These are phyloP conservation scores for Aspergillus pseudonomiae DNA, from an alignment of 2,329 filamentous ascomycete genomes.

Conservation along the genomic window DNA sequence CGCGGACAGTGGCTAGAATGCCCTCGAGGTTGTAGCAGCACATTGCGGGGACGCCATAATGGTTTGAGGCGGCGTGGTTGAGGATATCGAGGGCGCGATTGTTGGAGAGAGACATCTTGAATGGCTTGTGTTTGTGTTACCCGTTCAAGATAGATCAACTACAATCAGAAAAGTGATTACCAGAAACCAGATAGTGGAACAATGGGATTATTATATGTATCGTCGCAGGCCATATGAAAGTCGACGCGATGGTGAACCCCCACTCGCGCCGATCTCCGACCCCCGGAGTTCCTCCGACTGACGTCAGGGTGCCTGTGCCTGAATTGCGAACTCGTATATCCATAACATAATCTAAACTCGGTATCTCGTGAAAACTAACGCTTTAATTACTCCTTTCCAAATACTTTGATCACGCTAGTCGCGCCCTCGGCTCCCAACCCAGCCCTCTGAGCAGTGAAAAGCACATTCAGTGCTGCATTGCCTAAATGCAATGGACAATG, in stretches of 20 bases:
- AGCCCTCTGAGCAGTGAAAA: conserved; percentile 35
- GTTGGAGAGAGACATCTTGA: conserved; percentile 42
- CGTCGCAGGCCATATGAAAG: background rate
- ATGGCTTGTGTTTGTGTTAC: conserved; percentile 33
- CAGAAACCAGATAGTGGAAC: background rate
- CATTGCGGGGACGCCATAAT: conserved; percentile 64
- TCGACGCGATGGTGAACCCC: background rate
- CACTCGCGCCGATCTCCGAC: background rate
- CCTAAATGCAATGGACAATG: conserved; percentile 43
- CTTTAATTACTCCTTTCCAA: conserved; percentile 20
- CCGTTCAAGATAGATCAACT: background rate
- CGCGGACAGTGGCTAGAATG: conserved; percentile 68
- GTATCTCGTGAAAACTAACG: background rate
- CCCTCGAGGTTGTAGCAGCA: conserved; percentile 72
- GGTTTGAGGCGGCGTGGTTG: conserved; percentile 56
- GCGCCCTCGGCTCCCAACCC: conserved; percentile 35
- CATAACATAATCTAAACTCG: background rate
- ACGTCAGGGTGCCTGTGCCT: background rate
- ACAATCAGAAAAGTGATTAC: background rate
- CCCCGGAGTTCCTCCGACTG: conserved; percentile 23
- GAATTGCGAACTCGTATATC: background rate
- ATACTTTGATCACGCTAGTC: conserved; percentile 38
- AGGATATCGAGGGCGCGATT: conserved; percentile 62
- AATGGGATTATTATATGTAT: conserved; percentile 1
- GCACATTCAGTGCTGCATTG: conserved; percentile 39